Conservation (phyloP, 164 flowering plant genomes). For the Sextonia rubra region DNA sequence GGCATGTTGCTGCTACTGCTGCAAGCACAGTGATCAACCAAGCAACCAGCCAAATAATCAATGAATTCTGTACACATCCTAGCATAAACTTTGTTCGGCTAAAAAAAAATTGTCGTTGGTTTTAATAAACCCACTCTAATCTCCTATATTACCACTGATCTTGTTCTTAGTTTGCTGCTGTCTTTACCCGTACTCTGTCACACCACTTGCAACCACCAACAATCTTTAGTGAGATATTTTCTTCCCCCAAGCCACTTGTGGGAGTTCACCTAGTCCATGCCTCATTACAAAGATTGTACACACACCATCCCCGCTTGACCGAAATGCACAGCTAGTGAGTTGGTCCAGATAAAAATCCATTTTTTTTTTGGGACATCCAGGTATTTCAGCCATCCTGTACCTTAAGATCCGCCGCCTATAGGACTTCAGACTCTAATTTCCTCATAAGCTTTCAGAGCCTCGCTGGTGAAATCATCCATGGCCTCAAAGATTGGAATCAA, state of each 20-base stretch:
- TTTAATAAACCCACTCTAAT: neutral
- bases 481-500: conserved; percentile 80
- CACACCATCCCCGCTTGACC: neutral
- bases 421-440: conserved; percentile 48
- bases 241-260: neutral
- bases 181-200: neutral
- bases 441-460: conserved; percentile 64
- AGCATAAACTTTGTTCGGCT: neutral
- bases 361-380: neutral
- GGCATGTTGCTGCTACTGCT: no score
- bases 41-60: conserved; percentile 5
- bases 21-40: neutral
- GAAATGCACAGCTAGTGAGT: neutral
- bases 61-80: conserved; percentile 4
- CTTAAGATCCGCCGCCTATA: conserved; percentile 10
- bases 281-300: neutral
- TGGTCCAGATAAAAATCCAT: neutral
- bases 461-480: conserved; percentile 56
- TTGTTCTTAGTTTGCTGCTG: neutral
- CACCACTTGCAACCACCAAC: neutral
- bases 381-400: neutral
- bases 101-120: neutral
- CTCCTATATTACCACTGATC: neutral
- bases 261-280: neutral
- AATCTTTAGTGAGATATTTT: no score